Base-by-base conservation (phyloP, 2,329 filamentous ascomycete species). In the Scedosporium aurantiacum region DNA sequence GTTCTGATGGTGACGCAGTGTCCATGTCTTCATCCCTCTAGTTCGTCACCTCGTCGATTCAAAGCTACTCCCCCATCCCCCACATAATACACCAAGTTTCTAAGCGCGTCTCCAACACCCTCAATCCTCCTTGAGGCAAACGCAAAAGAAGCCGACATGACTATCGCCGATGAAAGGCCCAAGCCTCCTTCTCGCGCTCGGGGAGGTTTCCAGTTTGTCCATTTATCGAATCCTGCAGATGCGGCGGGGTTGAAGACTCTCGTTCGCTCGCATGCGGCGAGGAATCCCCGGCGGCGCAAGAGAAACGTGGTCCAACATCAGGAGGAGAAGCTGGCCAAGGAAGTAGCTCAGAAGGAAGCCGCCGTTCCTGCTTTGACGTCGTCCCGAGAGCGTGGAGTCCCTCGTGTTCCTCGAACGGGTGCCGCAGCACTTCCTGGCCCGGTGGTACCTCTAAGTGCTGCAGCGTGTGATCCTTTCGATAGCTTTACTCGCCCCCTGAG, bases 221-320 rank as follows among this genome's bases (percentile, higher is more conserved):
- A 63, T 8, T 57, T 68, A 14, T 62, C 65, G 1, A 60, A 64
- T 16, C 64, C 67, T 7, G 54, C 21, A 47, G 64, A 66, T 10
- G 61, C 59, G 8, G 58, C 60, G 5, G 40, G 41, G 0, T 63
- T 64, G 60, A 63, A 61, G 16, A 62, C 56, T 16, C 55, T 63
- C 18, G 66, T 68, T 27, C 63, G 66, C 16, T 65, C 66, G 1
- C 66, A 68, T 14, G 67, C 66, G 1, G 66, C 67, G 7, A 60
- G 64, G 4, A 63, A 64, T 50, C 23, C 55, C n/a, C 57, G 52
- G 21, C 62, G 43, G 1, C 63, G 62, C 14, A 63, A 61, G 6
- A 47, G 62, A 57, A 57, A 59, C 50, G 64, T 66, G 5, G 25
- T 60, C n/a, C 21, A 63, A 21, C 63, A 65, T 57, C 64, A 63